A percentile compares a stretch with the other conserved stretches of the same genome.
Conservation (phyloP, 352 stramenopile species). For the Globisporangium middletonii region DNA sequence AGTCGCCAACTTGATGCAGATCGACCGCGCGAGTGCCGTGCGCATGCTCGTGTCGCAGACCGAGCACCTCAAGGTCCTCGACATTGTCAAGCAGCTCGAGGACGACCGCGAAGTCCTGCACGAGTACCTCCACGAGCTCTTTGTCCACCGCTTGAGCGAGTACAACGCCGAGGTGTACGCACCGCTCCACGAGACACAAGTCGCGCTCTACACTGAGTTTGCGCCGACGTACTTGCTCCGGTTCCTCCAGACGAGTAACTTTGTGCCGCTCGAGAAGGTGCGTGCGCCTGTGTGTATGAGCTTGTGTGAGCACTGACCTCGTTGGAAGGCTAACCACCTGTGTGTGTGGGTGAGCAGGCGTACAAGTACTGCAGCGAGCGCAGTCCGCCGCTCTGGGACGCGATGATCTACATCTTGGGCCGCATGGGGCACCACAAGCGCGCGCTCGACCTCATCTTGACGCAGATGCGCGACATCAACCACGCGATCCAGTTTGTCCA, state of each 20-base stretch:
- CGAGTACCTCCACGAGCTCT: conserved; percentile 73
- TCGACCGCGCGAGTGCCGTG: conserved; percentile 61
- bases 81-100: conserved; percentile 75
- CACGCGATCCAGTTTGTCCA: conserved; percentile 82
- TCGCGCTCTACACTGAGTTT: conserved; percentile 71
- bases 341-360: conserved; percentile 23
- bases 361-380: conserved; percentile 78
- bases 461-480: conserved; percentile 73
- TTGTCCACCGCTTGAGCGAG: conserved; percentile 56
- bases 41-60: conserved; percentile 79
- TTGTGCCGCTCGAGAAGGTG: conserved; percentile 81
- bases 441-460: conserved; percentile 77
- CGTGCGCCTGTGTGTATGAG: not conserved
- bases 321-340: not conserved
- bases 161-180: conserved; percentile 80
- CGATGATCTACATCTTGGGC: conserved; percentile 85
- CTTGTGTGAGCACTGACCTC: not conserved
- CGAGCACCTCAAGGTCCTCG: conserved; percentile 69
- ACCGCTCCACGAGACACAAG: conserved; percentile 65
- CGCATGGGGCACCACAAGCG: conserved; percentile 86
- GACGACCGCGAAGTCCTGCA: conserved; percentile 59
- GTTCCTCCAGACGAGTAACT: conserved; percentile 79
- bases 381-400: conserved; percentile 66
- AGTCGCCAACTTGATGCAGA: conserved; percentile 69
- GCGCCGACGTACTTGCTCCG: conserved; percentile 52